Evolutionary conservation across 2,329 filamentous ascomycete genomes (phyloP).

Genomic region (Penicillium brevicompactum): DNA sequence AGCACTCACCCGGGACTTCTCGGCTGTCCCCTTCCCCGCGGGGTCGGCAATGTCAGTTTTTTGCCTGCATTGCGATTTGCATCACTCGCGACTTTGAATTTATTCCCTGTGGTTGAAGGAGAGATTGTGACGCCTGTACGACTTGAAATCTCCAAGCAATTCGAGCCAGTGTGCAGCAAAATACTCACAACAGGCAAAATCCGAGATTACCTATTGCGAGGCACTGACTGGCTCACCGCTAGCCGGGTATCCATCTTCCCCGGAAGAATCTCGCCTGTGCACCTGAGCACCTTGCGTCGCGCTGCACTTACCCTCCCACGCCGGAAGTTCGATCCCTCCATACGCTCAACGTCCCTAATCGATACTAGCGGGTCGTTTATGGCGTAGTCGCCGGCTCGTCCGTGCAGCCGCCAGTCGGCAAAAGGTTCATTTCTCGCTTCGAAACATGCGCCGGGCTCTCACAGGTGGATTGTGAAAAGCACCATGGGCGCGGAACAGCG

Average conservation of each 20-base stretch:
- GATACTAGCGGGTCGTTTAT: conserved; percentile 13
- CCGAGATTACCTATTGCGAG: conserved; percentile 19
- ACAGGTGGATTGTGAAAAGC: conserved; percentile 28
- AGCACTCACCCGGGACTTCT: conserved; percentile 15
- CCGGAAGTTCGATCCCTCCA: background rate
- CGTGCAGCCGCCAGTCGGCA: conserved; percentile 27
- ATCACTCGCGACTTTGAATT: background rate
- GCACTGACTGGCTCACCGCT: conserved; percentile 21
- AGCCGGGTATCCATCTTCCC: conserved; percentile 16
- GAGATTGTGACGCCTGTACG: too few species aligned
- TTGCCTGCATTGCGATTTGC: background rate
- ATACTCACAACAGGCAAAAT: background rate
- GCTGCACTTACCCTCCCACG: conserved; percentile 1
- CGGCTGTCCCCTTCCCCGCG: conserved; percentile 21
- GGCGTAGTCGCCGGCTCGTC: conserved; percentile 15
- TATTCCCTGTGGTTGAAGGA: background rate
- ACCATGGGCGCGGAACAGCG: conserved; percentile 38
- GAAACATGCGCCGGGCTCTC: conserved; percentile 31
- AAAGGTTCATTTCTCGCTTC: conserved; percentile 31
- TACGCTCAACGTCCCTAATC: background rate
- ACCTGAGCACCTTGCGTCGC: background rate
- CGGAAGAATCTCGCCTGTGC: conserved; percentile 11
- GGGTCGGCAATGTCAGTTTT: conserved; percentile 11
- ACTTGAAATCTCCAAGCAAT: background rate
- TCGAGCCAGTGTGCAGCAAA: background rate